These are phyloP conservation scores for Penicillium cosmopolitanum DNA, from an alignment of 495 filamentous ascomycete genomes.

Conservation along the genomic window DNA sequence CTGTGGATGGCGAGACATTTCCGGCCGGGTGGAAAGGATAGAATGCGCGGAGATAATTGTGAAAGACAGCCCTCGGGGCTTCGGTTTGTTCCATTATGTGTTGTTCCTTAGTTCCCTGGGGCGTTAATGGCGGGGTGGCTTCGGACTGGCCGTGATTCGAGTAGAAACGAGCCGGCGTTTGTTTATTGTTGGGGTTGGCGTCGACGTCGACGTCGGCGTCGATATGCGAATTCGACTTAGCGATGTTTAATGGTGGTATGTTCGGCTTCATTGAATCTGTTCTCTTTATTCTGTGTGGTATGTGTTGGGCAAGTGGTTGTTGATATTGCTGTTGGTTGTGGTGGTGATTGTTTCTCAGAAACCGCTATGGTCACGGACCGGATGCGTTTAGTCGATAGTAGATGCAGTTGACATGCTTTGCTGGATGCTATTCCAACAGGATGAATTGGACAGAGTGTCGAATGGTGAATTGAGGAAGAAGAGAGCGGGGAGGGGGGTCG, in stretches of 20 bases:
- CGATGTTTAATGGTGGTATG: slow-evolving; percentile 75
- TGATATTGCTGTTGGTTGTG: background rate
- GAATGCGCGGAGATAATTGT: slow-evolving; percentile 95
- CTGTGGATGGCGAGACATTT: slow-evolving; percentile 71
- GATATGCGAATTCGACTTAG: slow-evolving; percentile 62
- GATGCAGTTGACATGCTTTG: slow-evolving; percentile 41
- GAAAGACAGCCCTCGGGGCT: slow-evolving; percentile 68
- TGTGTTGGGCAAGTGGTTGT: background rate
- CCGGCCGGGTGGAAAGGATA: slow-evolving; percentile 86
- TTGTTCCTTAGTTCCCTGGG: slow-evolving; percentile 60
- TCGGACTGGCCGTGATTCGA: slow-evolving; percentile 41
- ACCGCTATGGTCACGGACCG: slow-evolving; percentile 40
- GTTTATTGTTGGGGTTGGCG: slow-evolving; percentile 28
- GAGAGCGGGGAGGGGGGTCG: slow-evolving; percentile 20
- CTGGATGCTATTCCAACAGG: slow-evolving; percentile 10
- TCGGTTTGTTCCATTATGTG: slow-evolving; percentile 50
- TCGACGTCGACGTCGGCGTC: slow-evolving; percentile 46
- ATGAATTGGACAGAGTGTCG: slow-evolving; percentile 15
- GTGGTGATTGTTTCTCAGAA: slow-evolving; percentile 11
- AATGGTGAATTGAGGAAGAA: slow-evolving; percentile 15
- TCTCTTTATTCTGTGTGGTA: too few species aligned
- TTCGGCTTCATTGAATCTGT: slow-evolving; percentile 48
- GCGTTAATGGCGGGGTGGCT: slow-evolving; percentile 76
- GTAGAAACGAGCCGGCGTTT: slow-evolving; percentile 34
- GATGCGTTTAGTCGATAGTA: slow-evolving; percentile 32